Conservation (phyloP, 163 green algal genomes). For the Scenedesmus sp. region DNA sequence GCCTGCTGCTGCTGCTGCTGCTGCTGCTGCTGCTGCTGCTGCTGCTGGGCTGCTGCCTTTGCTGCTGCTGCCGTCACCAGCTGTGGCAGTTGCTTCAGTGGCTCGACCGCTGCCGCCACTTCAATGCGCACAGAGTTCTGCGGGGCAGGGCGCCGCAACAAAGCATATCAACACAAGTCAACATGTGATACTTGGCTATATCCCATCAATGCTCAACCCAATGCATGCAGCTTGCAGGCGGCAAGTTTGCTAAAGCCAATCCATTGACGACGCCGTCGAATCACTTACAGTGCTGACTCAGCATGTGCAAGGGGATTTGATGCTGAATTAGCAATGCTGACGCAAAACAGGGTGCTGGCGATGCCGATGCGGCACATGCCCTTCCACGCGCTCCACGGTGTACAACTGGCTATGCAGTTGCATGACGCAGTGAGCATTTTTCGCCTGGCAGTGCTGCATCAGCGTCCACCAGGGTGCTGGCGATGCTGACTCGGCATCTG, state of each 20-base stretch:
- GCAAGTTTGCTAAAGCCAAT: too few relatives aligned
- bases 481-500: neutral
- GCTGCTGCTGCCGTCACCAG: constrained; percentile 69
- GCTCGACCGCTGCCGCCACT: constrained; percentile 27
- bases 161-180: neutral
- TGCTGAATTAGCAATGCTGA: neutral
- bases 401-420: too few relatives aligned
- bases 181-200: neutral
- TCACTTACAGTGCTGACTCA: constrained; percentile 29
- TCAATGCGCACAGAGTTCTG: constrained; percentile 6
- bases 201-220: constrained; percentile 54
- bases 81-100: constrained; percentile 68
- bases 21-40: constrained; percentile 24
- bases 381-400: too few relatives aligned
- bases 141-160: constrained; percentile 7
- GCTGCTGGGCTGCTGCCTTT: constrained; percentile 36
- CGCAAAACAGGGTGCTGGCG: constrained; percentile 53
- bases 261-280: too few relatives aligned
- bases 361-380: too few relatives aligned
- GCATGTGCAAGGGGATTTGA: neutral
- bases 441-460: constrained; percentile 18
- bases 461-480: constrained; percentile 4
- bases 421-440: too few relatives aligned
- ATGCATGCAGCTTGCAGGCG: constrained; percentile 71
- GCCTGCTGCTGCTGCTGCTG: constrained; percentile 18